phyloP scores from a whole-genome alignment of 1,284 basidiomycete genomes.

The Lignosus rhinocerotis region DNA sequence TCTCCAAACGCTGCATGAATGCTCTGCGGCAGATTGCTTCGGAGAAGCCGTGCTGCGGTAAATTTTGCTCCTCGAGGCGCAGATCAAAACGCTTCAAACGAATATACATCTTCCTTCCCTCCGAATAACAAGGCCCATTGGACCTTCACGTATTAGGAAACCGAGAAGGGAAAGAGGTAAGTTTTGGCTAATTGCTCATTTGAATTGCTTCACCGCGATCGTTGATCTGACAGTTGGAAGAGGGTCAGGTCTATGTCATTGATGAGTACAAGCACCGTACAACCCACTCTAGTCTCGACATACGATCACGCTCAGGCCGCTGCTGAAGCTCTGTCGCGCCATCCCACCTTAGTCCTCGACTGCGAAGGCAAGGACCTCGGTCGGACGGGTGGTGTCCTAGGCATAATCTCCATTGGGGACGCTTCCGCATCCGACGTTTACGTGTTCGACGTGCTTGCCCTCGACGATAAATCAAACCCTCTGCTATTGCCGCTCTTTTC shows the following conservation, averaged over 20 bases:
- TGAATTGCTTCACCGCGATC: too few species aligned
- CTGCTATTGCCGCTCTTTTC: constrained; percentile 29
- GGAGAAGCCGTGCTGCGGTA: background rate
- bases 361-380: constrained; percentile 41
- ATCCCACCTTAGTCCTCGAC: constrained; percentile 28
- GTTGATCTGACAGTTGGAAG: too few species aligned
- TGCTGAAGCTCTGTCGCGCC: constrained; percentile 14
- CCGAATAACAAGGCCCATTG: too few species aligned
- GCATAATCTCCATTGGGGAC: constrained; percentile 44
- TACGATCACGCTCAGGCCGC: constrained; percentile 10
- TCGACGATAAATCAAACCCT: constrained; percentile 13
- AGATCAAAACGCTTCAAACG: too few species aligned
- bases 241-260: too few species aligned
- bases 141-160: too few species aligned
- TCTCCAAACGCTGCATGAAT: background rate
- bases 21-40: background rate
- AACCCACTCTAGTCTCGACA: background rate
- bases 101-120: too few species aligned
- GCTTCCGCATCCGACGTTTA: constrained; percentile 38
- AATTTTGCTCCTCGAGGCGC: too few species aligned
- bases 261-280: background rate
- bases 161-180: too few species aligned
- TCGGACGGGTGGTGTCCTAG: constrained; percentile 37
- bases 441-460: constrained; percentile 41
- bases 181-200: too few species aligned